Evolutionary conservation across 169 alveolate genomes (phyloP), one percentile per base, ranked within the genome.

Genomic region (Plasmodium berghei): DNA sequence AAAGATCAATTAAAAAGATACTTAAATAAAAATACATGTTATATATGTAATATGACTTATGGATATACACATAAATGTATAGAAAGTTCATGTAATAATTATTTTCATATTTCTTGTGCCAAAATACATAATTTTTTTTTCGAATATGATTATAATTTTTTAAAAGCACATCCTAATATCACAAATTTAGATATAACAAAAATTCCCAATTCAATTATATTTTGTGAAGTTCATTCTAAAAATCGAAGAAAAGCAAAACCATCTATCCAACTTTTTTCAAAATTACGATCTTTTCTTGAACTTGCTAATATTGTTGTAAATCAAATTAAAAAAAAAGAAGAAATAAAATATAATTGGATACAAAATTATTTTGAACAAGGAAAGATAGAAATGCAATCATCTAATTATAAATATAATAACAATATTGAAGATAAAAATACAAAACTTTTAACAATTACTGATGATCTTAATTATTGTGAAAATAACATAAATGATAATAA

Each of bases 21-120:
- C n/a, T 22, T 83, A 54, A 83, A 83, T 69, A 66, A 56, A 28
- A 83, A 83, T 56, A 61, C 70, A 2, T 83, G 90, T 48, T 83
- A 67, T 26, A 55, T 83, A 18, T 83, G 90, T 67, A 83, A 83
- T 72, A 28, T 83, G 45, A 67, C 85, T 0, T 83, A 83, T 45
- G 90, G 90, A 9, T 83, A 83, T 56, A 83, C 90, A n/a, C 90
- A 83, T 12, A 83, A 83, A 54, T 83, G 90, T 42, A 46, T 83
- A 18, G 90, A 83, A 69, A 83, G 3, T 48, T 40, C 69, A 9
- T 83, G 90, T 52, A 83, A 54, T 22, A 22, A 83, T 5, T 83
- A 83, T 24, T 83, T 83, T 56, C 90, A 83, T 45, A 83, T 83
- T 4, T 83, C 90, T 12, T 83, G 90, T 58, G 90, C 90, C 0